These are phyloP conservation scores for Lolium perenne DNA, from an alignment of 176 grass and related monocot species.

Conservation along the genomic window DNA sequence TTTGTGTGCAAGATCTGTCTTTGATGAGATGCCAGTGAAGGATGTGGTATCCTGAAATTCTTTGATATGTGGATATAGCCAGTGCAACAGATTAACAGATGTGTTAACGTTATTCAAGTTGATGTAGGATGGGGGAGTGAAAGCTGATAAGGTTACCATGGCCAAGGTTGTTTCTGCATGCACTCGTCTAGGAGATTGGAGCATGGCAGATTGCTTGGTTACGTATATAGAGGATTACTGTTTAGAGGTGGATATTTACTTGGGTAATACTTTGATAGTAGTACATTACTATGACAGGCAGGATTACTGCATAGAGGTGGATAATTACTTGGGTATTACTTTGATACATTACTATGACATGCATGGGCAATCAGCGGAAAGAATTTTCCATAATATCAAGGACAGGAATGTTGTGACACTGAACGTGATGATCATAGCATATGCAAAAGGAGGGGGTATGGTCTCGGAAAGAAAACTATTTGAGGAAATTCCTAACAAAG, in stretches of 20 bases:
- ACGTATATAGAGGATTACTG: constrained; percentile 49
- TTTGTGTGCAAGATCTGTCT: constrained; percentile 49
- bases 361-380: constrained; percentile 46
- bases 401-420: constrained; percentile 45
- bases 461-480: constrained; percentile 58
- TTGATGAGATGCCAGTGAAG: constrained; percentile 54
- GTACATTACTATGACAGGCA: not conserved
- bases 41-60: constrained; percentile 68
- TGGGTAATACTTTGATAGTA: constrained; percentile 59
- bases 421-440: constrained; percentile 54
- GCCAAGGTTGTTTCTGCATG: constrained; percentile 64
- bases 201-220: constrained; percentile 50
- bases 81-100: constrained; percentile 33
- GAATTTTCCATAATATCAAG: constrained; percentile 50
- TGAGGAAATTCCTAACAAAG: constrained; percentile 46
- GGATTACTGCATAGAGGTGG: constrained; percentile 48
- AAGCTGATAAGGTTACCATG: constrained; percentile 58
- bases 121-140: constrained; percentile 48
- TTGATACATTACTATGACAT: constrained; percentile 54
- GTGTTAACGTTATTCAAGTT: constrained; percentile 38
- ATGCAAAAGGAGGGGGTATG: constrained; percentile 52
- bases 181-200: constrained; percentile 55
- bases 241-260: constrained; percentile 62
- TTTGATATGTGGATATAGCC: constrained; percentile 51
- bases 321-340: constrained; percentile 67